These are phyloP conservation scores for Rubia occidens DNA, from an alignment of 305 asterid species.

Conservation along the genomic window DNA sequence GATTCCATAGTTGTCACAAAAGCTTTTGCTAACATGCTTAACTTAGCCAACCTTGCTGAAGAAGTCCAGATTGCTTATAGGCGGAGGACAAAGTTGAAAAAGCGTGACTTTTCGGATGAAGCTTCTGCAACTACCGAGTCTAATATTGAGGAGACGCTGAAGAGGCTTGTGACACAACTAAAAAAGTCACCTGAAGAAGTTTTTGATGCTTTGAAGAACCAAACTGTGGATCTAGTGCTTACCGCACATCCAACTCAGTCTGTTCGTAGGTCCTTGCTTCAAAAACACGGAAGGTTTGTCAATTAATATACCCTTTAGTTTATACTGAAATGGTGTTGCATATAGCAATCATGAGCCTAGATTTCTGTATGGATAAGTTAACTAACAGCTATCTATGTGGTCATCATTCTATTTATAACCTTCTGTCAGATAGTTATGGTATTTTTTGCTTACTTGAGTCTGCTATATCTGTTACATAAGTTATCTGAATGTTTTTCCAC, in stretches of 20 bases:
- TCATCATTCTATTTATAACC: neutral
- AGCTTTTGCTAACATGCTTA: conserved; percentile 50
- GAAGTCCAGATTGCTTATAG: conserved; percentile 47
- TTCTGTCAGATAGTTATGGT: neutral
- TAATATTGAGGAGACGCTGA: conserved; percentile 43
- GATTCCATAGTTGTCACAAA: conserved; percentile 45
- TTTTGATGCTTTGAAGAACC: conserved; percentile 44
- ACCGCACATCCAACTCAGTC: conserved; percentile 52
- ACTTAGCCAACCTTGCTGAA: conserved; percentile 47
- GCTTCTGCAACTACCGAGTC: conserved; percentile 42
- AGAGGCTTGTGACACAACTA: conserved; percentile 34
- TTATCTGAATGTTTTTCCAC: conserved; percentile 7
- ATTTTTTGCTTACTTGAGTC: neutral
- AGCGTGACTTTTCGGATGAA: conserved; percentile 41
- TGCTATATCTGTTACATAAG: neutral
- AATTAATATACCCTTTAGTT: neutral
- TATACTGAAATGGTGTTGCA: neutral
- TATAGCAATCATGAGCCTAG: neutral
- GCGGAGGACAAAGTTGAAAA: conserved; percentile 33
- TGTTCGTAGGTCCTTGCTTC: conserved; percentile 43
- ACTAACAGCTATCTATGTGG: too few relatives aligned
- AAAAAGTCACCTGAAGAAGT: conserved; percentile 44
- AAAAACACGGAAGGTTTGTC: conserved; percentile 42
- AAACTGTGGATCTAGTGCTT: conserved; percentile 41
- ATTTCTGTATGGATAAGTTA: neutral